These are phyloP conservation scores for Bruguiera gymnorhiza DNA, from an alignment of 345 rosid genomes.

Conservation along the genomic window DNA sequence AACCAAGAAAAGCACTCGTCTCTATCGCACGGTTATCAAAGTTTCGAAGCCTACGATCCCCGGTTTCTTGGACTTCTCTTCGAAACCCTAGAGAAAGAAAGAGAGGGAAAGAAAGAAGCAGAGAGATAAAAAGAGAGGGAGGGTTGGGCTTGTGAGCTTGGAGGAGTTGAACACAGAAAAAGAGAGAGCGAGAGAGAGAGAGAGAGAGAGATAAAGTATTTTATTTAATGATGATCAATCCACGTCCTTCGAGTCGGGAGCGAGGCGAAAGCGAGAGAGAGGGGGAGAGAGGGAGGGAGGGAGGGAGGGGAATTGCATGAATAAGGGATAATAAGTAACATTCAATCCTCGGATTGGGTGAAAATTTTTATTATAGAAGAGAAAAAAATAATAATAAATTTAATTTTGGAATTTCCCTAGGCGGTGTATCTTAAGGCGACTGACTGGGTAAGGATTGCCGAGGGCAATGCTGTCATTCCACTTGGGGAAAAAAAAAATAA, in stretches of 20 bases:
- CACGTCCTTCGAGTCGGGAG: slow-evolving; percentile 8
- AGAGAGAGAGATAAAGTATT: background rate
- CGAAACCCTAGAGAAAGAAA: slow-evolving; percentile 27
- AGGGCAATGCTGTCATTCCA: too few species aligned
- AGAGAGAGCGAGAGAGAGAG: background rate
- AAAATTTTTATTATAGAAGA: too few species aligned
- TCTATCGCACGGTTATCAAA: background rate
- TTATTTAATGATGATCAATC: slow-evolving; percentile 10
- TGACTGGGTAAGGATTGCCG: too few species aligned
- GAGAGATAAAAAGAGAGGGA: slow-evolving; percentile 11
- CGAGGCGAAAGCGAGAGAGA: background rate
- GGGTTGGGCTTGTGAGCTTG: background rate
- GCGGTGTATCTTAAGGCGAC: too few species aligned
- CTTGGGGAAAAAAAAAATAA: too few species aligned
- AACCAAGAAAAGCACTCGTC: background rate
- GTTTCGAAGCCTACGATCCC: background rate
- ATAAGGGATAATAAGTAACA: background rate
- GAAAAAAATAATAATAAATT: too few species aligned
- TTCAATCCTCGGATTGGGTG: too few species aligned
- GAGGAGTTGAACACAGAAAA: background rate
- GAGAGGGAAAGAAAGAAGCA: background rate
- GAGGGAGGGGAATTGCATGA: background rate
- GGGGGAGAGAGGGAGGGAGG: background rate
- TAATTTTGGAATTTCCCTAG: too few species aligned
- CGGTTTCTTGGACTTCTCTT: background rate